A percentile compares a stretch with the other conserved stretches of the same genome.
Evolutionary conservation across 1,284 basidiomycete species (phyloP).

Genomic region (Laetiporus sulphureus): DNA sequence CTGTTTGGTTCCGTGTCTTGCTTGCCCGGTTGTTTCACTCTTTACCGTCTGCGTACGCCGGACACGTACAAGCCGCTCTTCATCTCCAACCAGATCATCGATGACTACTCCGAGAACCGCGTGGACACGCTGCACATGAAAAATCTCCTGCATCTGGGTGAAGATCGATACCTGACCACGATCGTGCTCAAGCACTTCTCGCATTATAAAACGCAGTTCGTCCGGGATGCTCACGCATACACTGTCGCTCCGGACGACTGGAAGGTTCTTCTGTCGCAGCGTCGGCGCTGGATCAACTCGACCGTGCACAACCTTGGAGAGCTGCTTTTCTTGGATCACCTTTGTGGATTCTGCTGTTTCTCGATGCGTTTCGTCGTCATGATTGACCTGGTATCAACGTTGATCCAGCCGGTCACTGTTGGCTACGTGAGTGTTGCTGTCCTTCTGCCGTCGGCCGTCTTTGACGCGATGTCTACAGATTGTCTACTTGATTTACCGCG

Average conservation of each 20-base stretch:
- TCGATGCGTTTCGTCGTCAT: slow-evolving; percentile 99
- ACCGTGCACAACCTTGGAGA: slow-evolving; percentile 97
- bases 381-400: slow-evolving; percentile 85
- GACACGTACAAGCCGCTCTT: slow-evolving; percentile 89
- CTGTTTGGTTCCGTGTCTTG: slow-evolving; percentile 95
- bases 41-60: slow-evolving; percentile 89
- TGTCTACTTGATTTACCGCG: slow-evolving; percentile 79
- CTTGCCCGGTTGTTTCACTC: slow-evolving; percentile 95
- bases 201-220: slow-evolving; percentile 89
- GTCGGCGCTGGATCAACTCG: slow-evolving; percentile 99
- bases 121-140: slow-evolving; percentile 98
- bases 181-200: slow-evolving; percentile 94
- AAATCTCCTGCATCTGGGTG: slow-evolving; percentile 93
- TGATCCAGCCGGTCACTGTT: slow-evolving; percentile 89
- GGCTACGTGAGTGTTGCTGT: slow-evolving; percentile 68
- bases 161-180: slow-evolving; percentile 97
- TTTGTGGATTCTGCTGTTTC: slow-evolving; percentile 97
- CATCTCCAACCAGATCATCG: slow-evolving; percentile 84
- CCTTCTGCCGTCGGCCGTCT: neutral
- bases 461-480: slow-evolving; percentile 46
- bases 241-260: slow-evolving; percentile 92
- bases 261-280: slow-evolving; percentile 93
- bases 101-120: slow-evolving; percentile 93
- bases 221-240: slow-evolving; percentile 88
- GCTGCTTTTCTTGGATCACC: slow-evolving; percentile 85